A percentile compares a stretch with the other conserved stretches of the same genome.
Conservation (phyloP, 1,284 basidiomycete genomes). For the Boletellus dicymbophilus region DNA sequence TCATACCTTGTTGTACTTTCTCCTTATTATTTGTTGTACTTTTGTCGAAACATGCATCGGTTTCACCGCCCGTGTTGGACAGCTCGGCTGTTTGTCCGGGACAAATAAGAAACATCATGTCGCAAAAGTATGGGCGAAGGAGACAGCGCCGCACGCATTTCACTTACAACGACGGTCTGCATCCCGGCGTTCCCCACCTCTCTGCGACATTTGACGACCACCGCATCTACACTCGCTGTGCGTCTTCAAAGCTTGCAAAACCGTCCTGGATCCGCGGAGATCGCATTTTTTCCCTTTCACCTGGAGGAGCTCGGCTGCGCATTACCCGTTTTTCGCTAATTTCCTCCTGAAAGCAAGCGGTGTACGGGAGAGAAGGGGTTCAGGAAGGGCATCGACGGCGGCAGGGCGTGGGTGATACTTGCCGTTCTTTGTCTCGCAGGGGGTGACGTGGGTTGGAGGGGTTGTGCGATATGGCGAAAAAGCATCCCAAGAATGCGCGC, state of each 20-base stretch:
- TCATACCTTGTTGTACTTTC: constrained; percentile 12
- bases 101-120: constrained; percentile 40
- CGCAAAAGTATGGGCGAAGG: constrained; percentile 36
- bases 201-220: constrained; percentile 5
- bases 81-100: constrained; percentile 28
- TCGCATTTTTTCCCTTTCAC: constrained; percentile 35
- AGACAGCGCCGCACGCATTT: constrained; percentile 27
- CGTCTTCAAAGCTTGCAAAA: constrained; percentile 56
- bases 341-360: neutral
- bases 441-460: constrained; percentile 6
- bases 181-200: constrained; percentile 1
- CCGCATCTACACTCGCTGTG: neutral
- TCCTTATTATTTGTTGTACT: neutral
- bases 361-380: neutral
- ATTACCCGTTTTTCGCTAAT: constrained; percentile 1
- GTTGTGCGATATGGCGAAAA: constrained; percentile 19
- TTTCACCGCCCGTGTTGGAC: neutral
- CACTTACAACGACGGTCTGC: constrained; percentile 21
- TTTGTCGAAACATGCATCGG: constrained; percentile 6
- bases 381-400: neutral
- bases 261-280: constrained; percentile 60
- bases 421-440: neutral
- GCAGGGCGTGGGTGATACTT: neutral
- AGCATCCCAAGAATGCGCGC: constrained; percentile 8
- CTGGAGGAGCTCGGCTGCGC: neutral